These are phyloP conservation scores for Aspergillus clavatus DNA, from an alignment of 2,329 filamentous ascomycete species.

Conservation along the genomic window DNA sequence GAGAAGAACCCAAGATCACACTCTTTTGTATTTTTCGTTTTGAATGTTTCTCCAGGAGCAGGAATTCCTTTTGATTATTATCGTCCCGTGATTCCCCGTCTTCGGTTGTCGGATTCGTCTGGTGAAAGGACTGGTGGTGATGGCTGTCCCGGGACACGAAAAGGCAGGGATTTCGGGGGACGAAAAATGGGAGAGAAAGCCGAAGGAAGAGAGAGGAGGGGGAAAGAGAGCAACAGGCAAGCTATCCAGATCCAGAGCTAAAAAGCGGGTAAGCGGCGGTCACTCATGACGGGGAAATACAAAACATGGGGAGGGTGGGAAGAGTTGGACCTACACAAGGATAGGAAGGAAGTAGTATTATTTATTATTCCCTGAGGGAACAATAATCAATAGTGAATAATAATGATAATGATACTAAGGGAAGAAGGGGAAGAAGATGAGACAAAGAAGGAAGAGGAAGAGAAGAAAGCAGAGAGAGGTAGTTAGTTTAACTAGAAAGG, in stretches of 20 bases:
- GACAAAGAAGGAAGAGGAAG: no score
- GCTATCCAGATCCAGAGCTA: not conserved
- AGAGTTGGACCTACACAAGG: not conserved
- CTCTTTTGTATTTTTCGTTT: no score
- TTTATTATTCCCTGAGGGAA: no score
- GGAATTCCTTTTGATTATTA: not conserved
- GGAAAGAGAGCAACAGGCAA: not conserved
- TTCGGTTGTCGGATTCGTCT: not conserved
- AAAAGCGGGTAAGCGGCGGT: not conserved
- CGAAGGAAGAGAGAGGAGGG: not conserved
- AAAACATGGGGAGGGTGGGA: not conserved
- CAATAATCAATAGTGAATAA: no score
- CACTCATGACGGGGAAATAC: conserved; percentile 4
- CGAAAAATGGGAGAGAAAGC: not conserved
- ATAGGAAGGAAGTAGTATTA: not conserved
- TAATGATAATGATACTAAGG: no score
- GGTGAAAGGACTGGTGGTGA: not conserved
- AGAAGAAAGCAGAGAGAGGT: no score
- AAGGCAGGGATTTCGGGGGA: not conserved
- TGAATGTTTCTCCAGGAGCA: not conserved
- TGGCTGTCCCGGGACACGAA: not conserved
- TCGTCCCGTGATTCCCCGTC: no score
- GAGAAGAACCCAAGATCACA: no score
- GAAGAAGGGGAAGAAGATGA: no score
- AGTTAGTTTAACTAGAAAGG: not conserved